phyloP scores from a whole-genome alignment of 345 rosid species.

The Rhodamnia rubescens region DNA sequence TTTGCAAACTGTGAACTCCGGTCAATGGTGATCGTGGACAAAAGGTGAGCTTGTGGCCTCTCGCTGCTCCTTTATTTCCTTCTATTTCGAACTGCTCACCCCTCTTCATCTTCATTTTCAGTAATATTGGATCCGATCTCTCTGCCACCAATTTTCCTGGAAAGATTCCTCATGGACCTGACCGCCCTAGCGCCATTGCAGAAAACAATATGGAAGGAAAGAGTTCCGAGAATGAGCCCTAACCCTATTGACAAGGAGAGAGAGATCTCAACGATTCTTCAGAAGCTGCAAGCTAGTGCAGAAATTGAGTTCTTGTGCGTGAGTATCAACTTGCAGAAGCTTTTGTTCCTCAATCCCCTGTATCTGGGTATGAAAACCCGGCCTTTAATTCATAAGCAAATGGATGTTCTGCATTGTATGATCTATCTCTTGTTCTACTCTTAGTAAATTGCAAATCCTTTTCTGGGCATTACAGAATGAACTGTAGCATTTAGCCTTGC shows the following conservation, averaged over 20 bases:
- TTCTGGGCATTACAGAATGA: background rate
- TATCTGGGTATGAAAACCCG: background rate
- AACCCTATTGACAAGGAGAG: background rate
- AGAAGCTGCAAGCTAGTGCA: background rate
- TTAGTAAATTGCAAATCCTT: background rate
- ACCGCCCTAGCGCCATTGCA: constrained; percentile 35
- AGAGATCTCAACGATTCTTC: background rate
- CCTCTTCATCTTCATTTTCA: constrained; percentile 12
- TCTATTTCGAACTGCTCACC: background rate
- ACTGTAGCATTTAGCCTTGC: background rate
- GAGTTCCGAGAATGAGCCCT: constrained; percentile 8
- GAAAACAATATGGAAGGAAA: constrained; percentile 7
- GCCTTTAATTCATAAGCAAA: background rate
- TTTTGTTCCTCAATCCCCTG: background rate
- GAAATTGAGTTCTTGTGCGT: background rate
- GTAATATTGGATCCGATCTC: constrained; percentile 58
- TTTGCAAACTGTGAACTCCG: constrained; percentile 97
- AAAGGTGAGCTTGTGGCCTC: constrained; percentile 29
- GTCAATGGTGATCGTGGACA: constrained; percentile 79
- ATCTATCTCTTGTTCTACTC: background rate
- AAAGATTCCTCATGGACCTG: constrained; percentile 55
- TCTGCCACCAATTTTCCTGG: constrained; percentile 71
- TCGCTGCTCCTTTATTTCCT: background rate
- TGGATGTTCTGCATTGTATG: background rate
- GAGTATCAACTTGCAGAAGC: background rate